A percentile compares a stretch with the other conserved stretches of the same genome.
phyloP scores from a whole-genome alignment of 2,329 filamentous ascomycete genomes.

The Aspergillus pseudotamarii region DNA sequence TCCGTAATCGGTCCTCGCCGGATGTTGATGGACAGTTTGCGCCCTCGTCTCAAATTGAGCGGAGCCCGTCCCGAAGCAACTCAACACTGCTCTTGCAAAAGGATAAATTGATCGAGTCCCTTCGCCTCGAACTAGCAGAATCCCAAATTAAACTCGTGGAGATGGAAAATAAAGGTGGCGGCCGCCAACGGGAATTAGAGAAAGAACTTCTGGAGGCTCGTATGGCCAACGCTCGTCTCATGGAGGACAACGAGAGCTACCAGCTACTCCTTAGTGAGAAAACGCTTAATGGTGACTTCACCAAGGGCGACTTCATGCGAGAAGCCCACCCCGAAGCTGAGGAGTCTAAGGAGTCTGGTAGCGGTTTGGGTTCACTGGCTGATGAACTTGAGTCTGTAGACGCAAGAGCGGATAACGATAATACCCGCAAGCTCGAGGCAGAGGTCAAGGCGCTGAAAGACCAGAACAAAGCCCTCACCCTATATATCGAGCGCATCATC shows the following conservation, averaged over 20 bases:
- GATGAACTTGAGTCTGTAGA: constrained; percentile 81
- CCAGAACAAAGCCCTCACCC: constrained; percentile 92
- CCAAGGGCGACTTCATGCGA: constrained; percentile 77
- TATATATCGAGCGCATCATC: constrained; percentile 99
- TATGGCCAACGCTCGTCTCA: constrained; percentile 91
- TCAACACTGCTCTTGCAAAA: constrained; percentile 92
- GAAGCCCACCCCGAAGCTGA: constrained; percentile 41
- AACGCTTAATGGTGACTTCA: constrained; percentile 92
- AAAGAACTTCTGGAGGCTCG: constrained; percentile 85
- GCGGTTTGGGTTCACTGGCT: constrained; percentile 64
- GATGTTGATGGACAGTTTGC: constrained; percentile 82
- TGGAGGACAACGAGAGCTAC: constrained; percentile 99
- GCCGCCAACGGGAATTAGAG: constrained; percentile 86
- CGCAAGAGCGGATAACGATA: constrained; percentile 63
- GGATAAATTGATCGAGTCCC: constrained; percentile 90
- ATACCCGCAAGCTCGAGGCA: constrained; percentile 68
- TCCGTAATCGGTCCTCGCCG: constrained; percentile 58
- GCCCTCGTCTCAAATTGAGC: constrained; percentile 78
- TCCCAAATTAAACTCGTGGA: constrained; percentile 94
- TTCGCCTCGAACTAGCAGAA: constrained; percentile 90
- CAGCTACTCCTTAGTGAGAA: constrained; percentile 92
- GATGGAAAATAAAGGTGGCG: constrained; percentile 88
- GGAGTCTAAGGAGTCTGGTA: constrained; percentile 49
- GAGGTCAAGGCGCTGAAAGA: constrained; percentile 82
- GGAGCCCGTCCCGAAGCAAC: constrained; percentile 86